Conservation (phyloP, 257 asterid species). For the Osmanthus fragrans region DNA sequence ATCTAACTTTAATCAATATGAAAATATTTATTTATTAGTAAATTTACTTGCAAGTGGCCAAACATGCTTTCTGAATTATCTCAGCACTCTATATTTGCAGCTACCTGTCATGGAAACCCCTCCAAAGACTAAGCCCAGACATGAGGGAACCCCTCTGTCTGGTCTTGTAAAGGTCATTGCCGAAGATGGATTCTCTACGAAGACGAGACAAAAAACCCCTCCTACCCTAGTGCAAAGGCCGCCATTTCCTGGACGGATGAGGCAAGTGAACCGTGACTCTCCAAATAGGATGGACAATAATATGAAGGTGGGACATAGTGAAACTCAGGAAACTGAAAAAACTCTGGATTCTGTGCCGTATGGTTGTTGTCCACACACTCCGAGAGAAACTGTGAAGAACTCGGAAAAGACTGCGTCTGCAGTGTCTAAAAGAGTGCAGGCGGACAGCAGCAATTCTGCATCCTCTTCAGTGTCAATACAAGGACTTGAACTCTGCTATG, state of each 20-base stretch:
- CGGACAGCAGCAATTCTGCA: constrained; percentile 77
- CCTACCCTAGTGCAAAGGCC: constrained; percentile 52
- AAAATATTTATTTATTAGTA: background rate
- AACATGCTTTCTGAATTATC: background rate
- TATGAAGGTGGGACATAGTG: constrained; percentile 30
- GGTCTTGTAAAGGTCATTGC: constrained; percentile 45
- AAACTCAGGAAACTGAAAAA: constrained; percentile 39
- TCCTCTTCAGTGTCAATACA: constrained; percentile 74
- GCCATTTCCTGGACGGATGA: constrained; percentile 53
- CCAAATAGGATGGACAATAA: constrained; percentile 33
- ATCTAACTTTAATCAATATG: background rate
- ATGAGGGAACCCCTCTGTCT: constrained; percentile 57
- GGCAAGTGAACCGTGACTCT: constrained; percentile 44
- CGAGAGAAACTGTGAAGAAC: constrained; percentile 41
- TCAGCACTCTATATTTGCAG: constrained; percentile 37
- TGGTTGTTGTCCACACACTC: background rate
- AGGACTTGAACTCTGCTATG: constrained; percentile 73
- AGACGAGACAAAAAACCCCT: constrained; percentile 63
- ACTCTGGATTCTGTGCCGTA: constrained; percentile 30
- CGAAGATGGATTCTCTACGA: constrained; percentile 54
- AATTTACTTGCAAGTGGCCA: background rate
- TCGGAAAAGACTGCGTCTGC: constrained; percentile 38
- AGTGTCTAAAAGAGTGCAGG: constrained; percentile 47
- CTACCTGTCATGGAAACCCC: constrained; percentile 60
- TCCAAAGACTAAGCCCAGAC: constrained; percentile 64